Evolutionary conservation across 129 eudicot species (phyloP).

Genomic region (Lactuca sativa): DNA sequence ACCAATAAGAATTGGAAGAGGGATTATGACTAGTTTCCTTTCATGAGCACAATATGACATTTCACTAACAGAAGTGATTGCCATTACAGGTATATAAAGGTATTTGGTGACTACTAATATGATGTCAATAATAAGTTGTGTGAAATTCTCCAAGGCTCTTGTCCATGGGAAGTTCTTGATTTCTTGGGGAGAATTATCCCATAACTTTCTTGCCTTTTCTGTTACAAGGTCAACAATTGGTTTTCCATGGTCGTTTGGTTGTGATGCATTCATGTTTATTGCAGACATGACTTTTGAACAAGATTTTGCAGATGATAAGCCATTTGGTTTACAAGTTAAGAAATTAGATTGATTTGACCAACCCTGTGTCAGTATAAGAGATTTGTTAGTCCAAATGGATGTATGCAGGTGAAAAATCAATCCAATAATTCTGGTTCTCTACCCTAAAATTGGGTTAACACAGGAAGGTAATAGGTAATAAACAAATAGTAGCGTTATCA

Average conservation of each 20-base stretch:
- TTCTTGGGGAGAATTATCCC: slow-evolving; percentile 76
- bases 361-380: slow-evolving; percentile 40
- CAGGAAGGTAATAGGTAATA: background rate
- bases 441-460: background rate
- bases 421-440: slow-evolving; percentile 7
- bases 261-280: slow-evolving; percentile 63
- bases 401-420: slow-evolving; percentile 3
- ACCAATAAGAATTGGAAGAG: slow-evolving; percentile 69
- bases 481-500: background rate
- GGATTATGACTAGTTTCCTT: slow-evolving; percentile 57
- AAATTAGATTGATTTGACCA: slow-evolving; percentile 25
- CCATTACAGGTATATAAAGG: slow-evolving; percentile 61
- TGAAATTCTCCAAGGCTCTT: slow-evolving; percentile 57
- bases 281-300: slow-evolving; percentile 41
- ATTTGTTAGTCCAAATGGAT: slow-evolving; percentile 3
- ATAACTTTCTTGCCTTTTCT: slow-evolving; percentile 55
- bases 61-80: slow-evolving; percentile 72
- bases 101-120: slow-evolving; percentile 55
- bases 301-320: slow-evolving; percentile 22
- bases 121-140: slow-evolving; percentile 72
- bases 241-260: slow-evolving; percentile 53
- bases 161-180: slow-evolving; percentile 85
- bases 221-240: slow-evolving; percentile 41
- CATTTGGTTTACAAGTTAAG: slow-evolving; percentile 31
- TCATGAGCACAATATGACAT: slow-evolving; percentile 89